Percentiles rank a stretch among this genome's conserved stretches.
phyloP scores from a whole-genome alignment of 2,329 filamentous ascomycete species.

The Lachnellula hyalina region DNA sequence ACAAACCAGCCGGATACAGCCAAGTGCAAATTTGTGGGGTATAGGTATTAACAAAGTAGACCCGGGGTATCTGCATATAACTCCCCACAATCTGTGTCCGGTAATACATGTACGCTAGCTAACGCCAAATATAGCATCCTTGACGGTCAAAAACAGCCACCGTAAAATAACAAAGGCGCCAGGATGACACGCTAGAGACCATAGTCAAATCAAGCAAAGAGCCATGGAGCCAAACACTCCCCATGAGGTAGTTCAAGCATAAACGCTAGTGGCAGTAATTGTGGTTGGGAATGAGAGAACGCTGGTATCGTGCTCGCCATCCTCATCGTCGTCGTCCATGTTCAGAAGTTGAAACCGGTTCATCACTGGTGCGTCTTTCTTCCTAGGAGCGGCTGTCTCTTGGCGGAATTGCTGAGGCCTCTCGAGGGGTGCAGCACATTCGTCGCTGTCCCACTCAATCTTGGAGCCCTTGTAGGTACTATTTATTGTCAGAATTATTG shows the following conservation, averaged over 20 bases:
- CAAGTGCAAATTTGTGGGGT: slow-evolving; percentile 14
- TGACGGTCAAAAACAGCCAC: neutral
- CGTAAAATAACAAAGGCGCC: neutral
- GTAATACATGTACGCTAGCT: slow-evolving; percentile 12
- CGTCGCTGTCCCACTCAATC: slow-evolving; percentile 68
- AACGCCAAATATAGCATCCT: slow-evolving; percentile 10
- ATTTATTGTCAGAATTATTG: slow-evolving; percentile 28
- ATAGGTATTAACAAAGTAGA: slow-evolving; percentile 6
- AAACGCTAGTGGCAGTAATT: slow-evolving; percentile 3
- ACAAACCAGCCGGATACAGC: neutral
- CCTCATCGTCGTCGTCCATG: slow-evolving; percentile 38
- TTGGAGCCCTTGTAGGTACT: slow-evolving; percentile 63
- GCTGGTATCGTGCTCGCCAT: slow-evolving; percentile 13
- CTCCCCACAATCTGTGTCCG: slow-evolving; percentile 5
- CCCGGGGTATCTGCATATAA: slow-evolving; percentile 16
- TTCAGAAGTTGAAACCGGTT: slow-evolving; percentile 61
- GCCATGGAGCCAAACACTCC: neutral
- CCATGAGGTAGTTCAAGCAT: neutral
- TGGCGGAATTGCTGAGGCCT: slow-evolving; percentile 24
- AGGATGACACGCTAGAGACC: neutral
- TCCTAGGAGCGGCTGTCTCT: slow-evolving; percentile 32
- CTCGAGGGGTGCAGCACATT: slow-evolving; percentile 50
- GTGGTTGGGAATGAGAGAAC: slow-evolving; percentile 12
- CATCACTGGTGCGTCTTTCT: slow-evolving; percentile 35
- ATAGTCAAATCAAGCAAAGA: neutral